Evolutionary conservation across 805 yeast genomes (phyloP), one percentile per base, ranked within the genome.

Genomic region (Saccharomycopsis sp.): DNA sequence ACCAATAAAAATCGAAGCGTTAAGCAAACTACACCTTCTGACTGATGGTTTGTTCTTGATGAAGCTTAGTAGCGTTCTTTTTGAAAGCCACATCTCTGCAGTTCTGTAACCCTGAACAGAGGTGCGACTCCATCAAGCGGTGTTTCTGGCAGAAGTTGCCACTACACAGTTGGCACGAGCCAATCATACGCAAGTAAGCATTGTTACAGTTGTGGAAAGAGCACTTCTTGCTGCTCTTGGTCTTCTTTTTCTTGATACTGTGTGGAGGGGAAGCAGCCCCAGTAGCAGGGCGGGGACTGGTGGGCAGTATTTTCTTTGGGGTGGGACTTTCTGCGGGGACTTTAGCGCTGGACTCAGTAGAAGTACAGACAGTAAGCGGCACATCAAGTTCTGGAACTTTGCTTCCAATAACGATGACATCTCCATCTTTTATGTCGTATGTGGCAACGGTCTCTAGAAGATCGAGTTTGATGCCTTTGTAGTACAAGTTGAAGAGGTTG

Each of bases 141-240:
- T 90, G 97, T 67, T 87, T 86, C 35, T 93, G 86, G 72, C 97
- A 90, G 71, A 83, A 90, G 67, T 85, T 86, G 52, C 96, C 96
- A 53, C 82, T 81, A 71, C 97, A 90, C 68, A 85, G 87, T 56
- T 84, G 80, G 71, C 97, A 90, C 69, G 86, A 91, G 53, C 97
- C 97, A 51, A 89, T 81, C 54, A 81, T 79, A 23, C 83, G 75
- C 55, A 79, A 71, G 0, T 92, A 89, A 12, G 81, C 74, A n/a
- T 86, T 78, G 20, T 79, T 75, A 72, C 97, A 90, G 29, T 74
- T 67, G 35, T 71, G 72, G 70, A 82, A 83, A 22, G 84, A 73
- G 70, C 84, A 80, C 23, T 76, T 69, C 64, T 76, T 75, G 69
- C 75, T 72, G 69, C 72, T 74, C 62, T 67, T 68, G 59, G 65